Evolutionary conservation across 805 yeast species (phyloP).

Genomic region (Suhomyces emberorum): DNA sequence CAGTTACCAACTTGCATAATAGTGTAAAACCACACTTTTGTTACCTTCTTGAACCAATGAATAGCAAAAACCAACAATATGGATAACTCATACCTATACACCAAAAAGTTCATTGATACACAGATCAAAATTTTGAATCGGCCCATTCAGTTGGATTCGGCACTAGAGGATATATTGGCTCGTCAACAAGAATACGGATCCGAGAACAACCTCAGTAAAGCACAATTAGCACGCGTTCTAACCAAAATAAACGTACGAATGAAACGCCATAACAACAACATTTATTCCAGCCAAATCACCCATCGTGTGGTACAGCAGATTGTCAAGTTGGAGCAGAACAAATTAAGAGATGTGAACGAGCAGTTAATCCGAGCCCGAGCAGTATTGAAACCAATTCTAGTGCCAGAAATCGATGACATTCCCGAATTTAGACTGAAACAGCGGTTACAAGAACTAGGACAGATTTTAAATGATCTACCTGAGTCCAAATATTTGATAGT

Average conservation of each 20-base stretch:
- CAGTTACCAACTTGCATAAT: no score
- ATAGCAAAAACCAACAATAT: no score
- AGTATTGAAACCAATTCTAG: slow-evolving; percentile 25
- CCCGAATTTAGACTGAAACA: slow-evolving; percentile 9
- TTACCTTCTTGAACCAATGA: no score
- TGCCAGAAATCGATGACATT: slow-evolving; percentile 20
- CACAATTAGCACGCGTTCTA: slow-evolving; percentile 17
- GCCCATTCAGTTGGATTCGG: slow-evolving; percentile 23
- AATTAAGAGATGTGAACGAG: slow-evolving; percentile 26
- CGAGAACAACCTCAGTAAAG: slow-evolving; percentile 2
- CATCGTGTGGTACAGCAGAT: slow-evolving; percentile 38
- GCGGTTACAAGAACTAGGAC: slow-evolving; percentile 19
- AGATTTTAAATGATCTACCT: slow-evolving; percentile 30
- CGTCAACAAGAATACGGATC: background rate
- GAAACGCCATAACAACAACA: slow-evolving; percentile 25
- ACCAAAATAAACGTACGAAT: slow-evolving; percentile 21
- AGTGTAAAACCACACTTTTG: no score
- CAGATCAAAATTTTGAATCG: slow-evolving; percentile 26
- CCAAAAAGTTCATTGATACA: slow-evolving; percentile 31
- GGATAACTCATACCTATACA: slow-evolving; percentile 23
- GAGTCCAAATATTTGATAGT: slow-evolving; percentile 28
- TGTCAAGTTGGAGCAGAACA: slow-evolving; percentile 28
- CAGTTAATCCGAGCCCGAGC: slow-evolving; percentile 18
- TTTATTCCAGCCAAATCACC: slow-evolving; percentile 28
- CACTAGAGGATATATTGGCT: slow-evolving; percentile 13